phyloP scores from a whole-genome alignment of 371 early-diverging fungal species.

The Massospora cicadina region DNA sequence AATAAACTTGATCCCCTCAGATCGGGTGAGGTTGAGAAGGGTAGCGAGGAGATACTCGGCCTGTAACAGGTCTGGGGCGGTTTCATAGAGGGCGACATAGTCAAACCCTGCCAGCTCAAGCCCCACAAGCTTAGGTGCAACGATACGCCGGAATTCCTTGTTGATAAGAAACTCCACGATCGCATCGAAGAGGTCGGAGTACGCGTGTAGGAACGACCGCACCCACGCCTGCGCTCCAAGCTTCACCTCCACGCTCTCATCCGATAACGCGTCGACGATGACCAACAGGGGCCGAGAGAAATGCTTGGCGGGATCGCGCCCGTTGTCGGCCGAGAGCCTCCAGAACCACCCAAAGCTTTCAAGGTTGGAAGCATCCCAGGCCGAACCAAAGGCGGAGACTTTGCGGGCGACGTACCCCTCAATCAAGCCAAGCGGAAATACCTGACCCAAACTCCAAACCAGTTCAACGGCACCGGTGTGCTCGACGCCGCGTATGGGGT shows the following conservation, averaged over 20 bases:
- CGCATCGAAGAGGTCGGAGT: not conserved
- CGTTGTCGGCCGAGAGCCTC: not conserved
- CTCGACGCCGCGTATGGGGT: not conserved
- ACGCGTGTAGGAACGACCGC: not conserved
- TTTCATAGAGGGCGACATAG: constrained; percentile 1
- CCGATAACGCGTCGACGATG: not conserved
- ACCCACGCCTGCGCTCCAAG: constrained; percentile 3
- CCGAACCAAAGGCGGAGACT: not conserved
- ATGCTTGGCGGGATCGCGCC: constrained; percentile 3
- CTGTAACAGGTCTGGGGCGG: constrained; percentile 7
- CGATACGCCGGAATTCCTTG: not conserved
- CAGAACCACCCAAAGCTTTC: constrained; percentile 8
- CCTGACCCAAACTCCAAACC: constrained; percentile 2
- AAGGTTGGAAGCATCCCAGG: not conserved
- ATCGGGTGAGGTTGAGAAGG: constrained; percentile 3
- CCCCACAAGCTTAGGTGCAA: not conserved
- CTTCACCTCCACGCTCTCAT: constrained; percentile 1
- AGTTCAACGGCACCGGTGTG: not conserved
- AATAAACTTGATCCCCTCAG: constrained; percentile 8
- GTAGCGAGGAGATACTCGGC: constrained; percentile 1
- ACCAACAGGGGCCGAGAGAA: constrained; percentile 4
- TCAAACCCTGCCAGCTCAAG: not conserved
- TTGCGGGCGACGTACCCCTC: not conserved
- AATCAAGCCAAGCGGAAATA: not conserved
- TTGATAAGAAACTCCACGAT: not conserved